Base-by-base conservation (phyloP, 1,139 yeast genomes). In the Geotrichum candidum region DNA sequence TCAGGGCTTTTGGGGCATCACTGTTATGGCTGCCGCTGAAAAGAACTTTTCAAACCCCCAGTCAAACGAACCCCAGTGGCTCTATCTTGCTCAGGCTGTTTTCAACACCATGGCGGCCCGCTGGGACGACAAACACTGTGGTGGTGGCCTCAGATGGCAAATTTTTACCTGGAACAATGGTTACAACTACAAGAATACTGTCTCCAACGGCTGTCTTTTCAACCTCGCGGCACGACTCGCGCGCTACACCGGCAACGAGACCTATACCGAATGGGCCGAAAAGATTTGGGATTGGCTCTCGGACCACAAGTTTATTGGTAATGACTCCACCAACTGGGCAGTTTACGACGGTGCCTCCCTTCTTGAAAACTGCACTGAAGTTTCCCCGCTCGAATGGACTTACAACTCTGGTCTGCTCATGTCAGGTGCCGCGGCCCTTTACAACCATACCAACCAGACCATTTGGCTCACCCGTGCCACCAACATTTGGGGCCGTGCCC, bases 141-240 rank as follows among this genome's bases (percentile, higher is more conserved):
- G 80, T 60, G 98, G 98, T 64, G 98, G 98, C 1, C 80, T 92
- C 65, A 83, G 97, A 76, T 92, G 98, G 98, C 98, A 92, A 77
- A 92, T 92, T 73, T 92, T 90, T 78, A 83, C 88, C 64, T 92
- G 96, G 96, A 92, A 92, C 74, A 81, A 91, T 7, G 98, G 98
- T 67, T 92, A 91, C 73, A 88, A 89, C 74, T 92, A 92, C 74
- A 92, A 92, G 76, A 92, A 92, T 74, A 80, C 96, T 13, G 95
- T 92, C 64, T 84, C 96, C 23, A 92, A 91, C 72, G 97, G 97
- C 23, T 90, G 96, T 69, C 78, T 92, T 65, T 91, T 92, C 83
- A 88, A 90, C 69, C 76, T 92, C 60, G 96, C 91, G 50, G 94
- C 97, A 1, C 81, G 97, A 70, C 80, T 92, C 67, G 94, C 94